Percentiles rank a stretch among this genome's conserved stretches.
These are phyloP conservation scores for Isabelozyma heimii DNA, from an alignment of 805 yeast genomes.

Conservation along the genomic window DNA sequence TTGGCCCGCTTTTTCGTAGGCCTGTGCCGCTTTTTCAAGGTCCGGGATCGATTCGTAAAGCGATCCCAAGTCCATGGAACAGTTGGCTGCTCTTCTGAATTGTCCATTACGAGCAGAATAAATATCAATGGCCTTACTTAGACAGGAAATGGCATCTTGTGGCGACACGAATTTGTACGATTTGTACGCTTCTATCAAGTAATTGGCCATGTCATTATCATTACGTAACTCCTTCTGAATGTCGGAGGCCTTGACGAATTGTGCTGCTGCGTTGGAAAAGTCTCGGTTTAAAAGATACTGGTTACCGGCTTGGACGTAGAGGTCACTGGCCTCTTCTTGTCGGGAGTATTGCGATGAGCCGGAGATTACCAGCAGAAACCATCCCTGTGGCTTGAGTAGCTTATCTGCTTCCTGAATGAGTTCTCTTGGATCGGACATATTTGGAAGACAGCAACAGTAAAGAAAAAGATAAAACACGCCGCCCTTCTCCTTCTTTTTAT, in stretches of 20 bases:
- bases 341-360: constrained; percentile 62
- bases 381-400: constrained; percentile 57
- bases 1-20: constrained; percentile 92
- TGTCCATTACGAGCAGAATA: constrained; percentile 86
- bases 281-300: constrained; percentile 75
- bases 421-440: constrained; percentile 44
- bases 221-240: constrained; percentile 71
- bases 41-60: constrained; percentile 76
- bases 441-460: not conserved
- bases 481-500: not conserved
- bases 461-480: too few relatives aligned
- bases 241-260: constrained; percentile 83
- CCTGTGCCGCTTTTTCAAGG: constrained; percentile 61
- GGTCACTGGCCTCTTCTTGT: constrained; percentile 89
- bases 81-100: constrained; percentile 94
- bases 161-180: constrained; percentile 75
- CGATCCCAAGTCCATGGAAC: constrained; percentile 86
- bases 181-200: constrained; percentile 87
- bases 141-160: constrained; percentile 69
- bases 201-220: constrained; percentile 89
- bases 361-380: constrained; percentile 62
- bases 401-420: constrained; percentile 45
- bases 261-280: constrained; percentile 70
- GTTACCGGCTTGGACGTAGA: constrained; percentile 92
- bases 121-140: constrained; percentile 74